Conservation (phyloP, 1,284 basidiomycete species). For the Pseudozyma pruni region DNA sequence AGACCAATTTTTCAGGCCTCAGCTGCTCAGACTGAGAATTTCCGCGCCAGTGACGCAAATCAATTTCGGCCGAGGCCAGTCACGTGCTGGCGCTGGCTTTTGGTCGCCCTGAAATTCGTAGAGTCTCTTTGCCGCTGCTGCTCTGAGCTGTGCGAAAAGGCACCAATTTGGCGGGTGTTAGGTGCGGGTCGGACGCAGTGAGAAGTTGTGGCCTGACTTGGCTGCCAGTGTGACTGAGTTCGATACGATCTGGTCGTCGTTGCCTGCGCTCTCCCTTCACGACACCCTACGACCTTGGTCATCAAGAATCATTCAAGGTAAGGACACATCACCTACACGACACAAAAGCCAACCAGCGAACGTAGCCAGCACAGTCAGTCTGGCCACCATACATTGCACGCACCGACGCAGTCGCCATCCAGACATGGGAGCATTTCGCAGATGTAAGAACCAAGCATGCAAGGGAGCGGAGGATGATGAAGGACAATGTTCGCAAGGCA, state of each 20-base stretch:
- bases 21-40: not conserved
- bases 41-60: not conserved
- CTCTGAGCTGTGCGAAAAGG: too few relatives aligned
- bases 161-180: not conserved
- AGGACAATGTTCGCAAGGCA: too few relatives aligned
- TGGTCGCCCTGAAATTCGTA: too few relatives aligned
- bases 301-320: constrained; percentile 55
- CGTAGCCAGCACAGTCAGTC: constrained; percentile 13
- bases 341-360: constrained; percentile 17
- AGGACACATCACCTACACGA: constrained; percentile 14
- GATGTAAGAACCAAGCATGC: constrained; percentile 6
- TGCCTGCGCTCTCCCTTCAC: constrained; percentile 28
- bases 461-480: not conserved
- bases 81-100: too few relatives aligned
- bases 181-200: not conserved
- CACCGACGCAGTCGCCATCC: not conserved
- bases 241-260: constrained; percentile 18
- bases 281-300: constrained; percentile 43
- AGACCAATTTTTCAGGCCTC: too few relatives aligned
- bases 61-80: too few relatives aligned
- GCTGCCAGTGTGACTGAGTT: not conserved
- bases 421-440: not conserved
- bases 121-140: too few relatives aligned
- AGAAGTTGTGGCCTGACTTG: not conserved
- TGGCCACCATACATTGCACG: not conserved